Percentiles rank a stretch among this genome's conserved stretches.
Conservation (phyloP, 2,329 filamentous ascomycete genomes). For the Aspergillus puulaauensis region DNA sequence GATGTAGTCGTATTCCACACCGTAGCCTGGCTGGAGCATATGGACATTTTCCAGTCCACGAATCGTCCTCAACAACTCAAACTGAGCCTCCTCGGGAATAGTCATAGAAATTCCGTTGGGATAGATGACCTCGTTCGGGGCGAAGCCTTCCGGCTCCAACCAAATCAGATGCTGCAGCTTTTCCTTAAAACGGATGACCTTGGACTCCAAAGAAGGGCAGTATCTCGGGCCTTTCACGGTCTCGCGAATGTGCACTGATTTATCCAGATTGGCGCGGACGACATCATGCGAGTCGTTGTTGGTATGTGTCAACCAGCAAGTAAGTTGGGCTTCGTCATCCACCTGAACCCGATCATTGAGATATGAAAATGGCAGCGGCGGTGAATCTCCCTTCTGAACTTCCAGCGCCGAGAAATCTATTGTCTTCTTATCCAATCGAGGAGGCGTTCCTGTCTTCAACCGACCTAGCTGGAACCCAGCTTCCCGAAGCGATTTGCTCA, state of each 20-base stretch:
- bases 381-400: constrained; percentile 76
- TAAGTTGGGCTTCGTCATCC: constrained; percentile 67
- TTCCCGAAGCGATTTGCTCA: constrained; percentile 85
- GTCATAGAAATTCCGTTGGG: constrained; percentile 98
- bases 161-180: constrained; percentile 85
- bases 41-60: constrained; percentile 81
- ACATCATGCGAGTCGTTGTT: constrained; percentile 80
- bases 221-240: constrained; percentile 92
- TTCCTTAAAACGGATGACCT: constrained; percentile 82
- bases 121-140: constrained; percentile 79
- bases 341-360: constrained; percentile 77
- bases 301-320: constrained; percentile 85
- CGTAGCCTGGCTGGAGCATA: constrained; percentile 95
- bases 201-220: constrained; percentile 92
- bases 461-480: constrained; percentile 88
- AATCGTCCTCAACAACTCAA: constrained; percentile 80
- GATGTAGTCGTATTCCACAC: constrained; percentile 98
- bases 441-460: constrained; percentile 93
- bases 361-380: constrained; percentile 88
- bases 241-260: constrained; percentile 94
- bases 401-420: constrained; percentile 77
- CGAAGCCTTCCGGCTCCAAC: constrained; percentile 94
- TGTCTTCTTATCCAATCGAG: constrained; percentile 74
- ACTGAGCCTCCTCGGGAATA: constrained; percentile 82
- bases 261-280: constrained; percentile 85